Evolutionary conservation across 225 moss, liverwort and hornwort species (phyloP), one percentile per base, ranked within the genome.

Genomic region (Marchantia polymorpha): DNA sequence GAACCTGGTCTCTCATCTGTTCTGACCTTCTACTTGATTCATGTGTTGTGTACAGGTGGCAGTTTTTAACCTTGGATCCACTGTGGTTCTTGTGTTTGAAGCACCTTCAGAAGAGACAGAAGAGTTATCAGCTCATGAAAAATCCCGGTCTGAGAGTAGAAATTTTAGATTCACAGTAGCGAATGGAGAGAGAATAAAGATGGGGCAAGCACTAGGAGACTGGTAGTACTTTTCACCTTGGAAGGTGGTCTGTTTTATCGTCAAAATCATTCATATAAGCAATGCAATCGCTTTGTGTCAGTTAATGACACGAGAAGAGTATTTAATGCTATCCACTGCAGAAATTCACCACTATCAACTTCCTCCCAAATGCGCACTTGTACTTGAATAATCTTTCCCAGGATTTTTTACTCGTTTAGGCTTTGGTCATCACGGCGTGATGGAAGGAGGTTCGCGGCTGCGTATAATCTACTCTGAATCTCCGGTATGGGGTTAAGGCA

Each of bases 21-120:
- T 2, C 39, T 39, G 39, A 39, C 39, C 2, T 39, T 39, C 39
- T 39, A 60, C 59, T 60, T 22, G 15, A 3, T 12, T 74, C 51
- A 54, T 54, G 12, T 26, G 54, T 15, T 3, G 26, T 73, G 14
- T 52, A 69, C 83, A 89, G 88, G 83, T 96, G n/a, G 96, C 96
- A 66, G 83, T 92, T 22, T 96, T 96, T 80, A 96, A 96, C 82
- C 83, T 96, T 82, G 96, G 96, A 48, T 94, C 94, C 61, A 96
- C 96, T 12, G 94, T 96, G 51, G 96, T 96, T 60, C 92, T 96
- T 19, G 90, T 96, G 26, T 94, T 96, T 79, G 91, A 96, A 86
- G 94, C 92, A 20, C 92, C 94, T 64, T 84, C 70, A 25, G 52
- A 31, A 31, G 52, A 76, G 26, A 23, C 4, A 7, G 19, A 49